Evolutionary conservation across 2,329 filamentous ascomycete genomes (phyloP), one percentile per base, ranked within the genome.

Genomic region (Ilyonectria mors-panacis): DNA sequence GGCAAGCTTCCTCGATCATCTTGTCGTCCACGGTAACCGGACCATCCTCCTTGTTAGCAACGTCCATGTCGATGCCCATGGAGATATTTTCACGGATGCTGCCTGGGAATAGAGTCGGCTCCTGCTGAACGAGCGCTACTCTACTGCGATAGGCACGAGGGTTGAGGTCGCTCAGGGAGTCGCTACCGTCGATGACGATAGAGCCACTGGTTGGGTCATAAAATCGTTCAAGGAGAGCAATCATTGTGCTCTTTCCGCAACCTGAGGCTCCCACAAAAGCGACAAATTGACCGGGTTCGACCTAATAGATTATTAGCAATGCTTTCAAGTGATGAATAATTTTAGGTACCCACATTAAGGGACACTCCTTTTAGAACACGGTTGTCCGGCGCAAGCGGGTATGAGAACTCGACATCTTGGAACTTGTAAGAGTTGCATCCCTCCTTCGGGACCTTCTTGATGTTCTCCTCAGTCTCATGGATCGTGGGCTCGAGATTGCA

Each of bases 191-290:
- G 19, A 75, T 67, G 5, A 65, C 67, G 30, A 82, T 72, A 15
- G 59, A 55, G 13, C 81, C 81, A 1, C 71, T 68, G 1, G 73
- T 77, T 1, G 80, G 78, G 37, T 81, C 79, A 66, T 84, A 83
- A 68, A 84, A 85, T 15, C 85, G 80, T 68, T 86, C 81, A 0
- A 87, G 74, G 6, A 87, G 78, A 6, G 84, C 83, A 50, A 92
- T 83, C 45, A 88, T 85, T 3, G 88, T 90, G 2, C 86, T 88
- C 71, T 91, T 91, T 1, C 88, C 88, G 68, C 87, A 89, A 8
- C 88, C 88, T 0, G 85, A 88, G 2, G 86, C 81, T 1, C 88
- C 88, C 0, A 90, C 87, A 33, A 89, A 82, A 1, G 87, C 88
- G 2, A 86, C 78, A 67, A 85, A 87, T 65, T 84, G 81, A 28